Conservation (phyloP, 140 eudicot genomes). For the Cichorium intybus region DNA sequence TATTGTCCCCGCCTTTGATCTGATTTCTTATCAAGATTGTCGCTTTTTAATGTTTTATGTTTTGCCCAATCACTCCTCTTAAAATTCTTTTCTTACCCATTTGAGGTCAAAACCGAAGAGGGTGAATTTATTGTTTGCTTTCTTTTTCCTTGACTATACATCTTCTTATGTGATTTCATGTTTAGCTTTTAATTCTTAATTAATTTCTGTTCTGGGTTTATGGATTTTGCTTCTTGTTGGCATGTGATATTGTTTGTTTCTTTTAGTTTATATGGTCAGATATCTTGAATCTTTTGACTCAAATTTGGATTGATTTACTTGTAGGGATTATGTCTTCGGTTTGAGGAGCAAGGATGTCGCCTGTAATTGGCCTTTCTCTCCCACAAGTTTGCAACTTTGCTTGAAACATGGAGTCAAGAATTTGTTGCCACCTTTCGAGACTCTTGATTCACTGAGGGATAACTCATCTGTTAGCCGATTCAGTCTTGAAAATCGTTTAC, state of each 20-base stretch:
- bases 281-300: conserved; percentile 16
- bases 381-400: conserved; percentile 66
- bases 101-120: background rate
- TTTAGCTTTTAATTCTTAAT: background rate
- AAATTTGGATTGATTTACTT: conserved; percentile 19
- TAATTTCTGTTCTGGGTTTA: conserved; percentile 15
- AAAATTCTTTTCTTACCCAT: conserved; percentile 2
- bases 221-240: conserved; percentile 5
- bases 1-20: conserved; percentile 14
- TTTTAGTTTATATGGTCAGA: conserved; percentile 3
- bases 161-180: conserved; percentile 30
- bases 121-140: conserved; percentile 9
- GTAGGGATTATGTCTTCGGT: conserved; percentile 74
- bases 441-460: conserved; percentile 42
- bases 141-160: background rate
- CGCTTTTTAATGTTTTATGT: conserved; percentile 11
- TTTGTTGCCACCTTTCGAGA: conserved; percentile 81
- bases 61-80: conserved; percentile 7
- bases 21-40: conserved; percentile 6
- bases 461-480: conserved; percentile 27
- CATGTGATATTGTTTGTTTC: conserved; percentile 12
- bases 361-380: conserved; percentile 81
- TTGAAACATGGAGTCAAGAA: conserved; percentile 71
- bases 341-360: conserved; percentile 68
- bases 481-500: conserved; percentile 25